phyloP scores from a whole-genome alignment of 371 early-diverging fungal species.

The Apophysomyces elegans region DNA sequence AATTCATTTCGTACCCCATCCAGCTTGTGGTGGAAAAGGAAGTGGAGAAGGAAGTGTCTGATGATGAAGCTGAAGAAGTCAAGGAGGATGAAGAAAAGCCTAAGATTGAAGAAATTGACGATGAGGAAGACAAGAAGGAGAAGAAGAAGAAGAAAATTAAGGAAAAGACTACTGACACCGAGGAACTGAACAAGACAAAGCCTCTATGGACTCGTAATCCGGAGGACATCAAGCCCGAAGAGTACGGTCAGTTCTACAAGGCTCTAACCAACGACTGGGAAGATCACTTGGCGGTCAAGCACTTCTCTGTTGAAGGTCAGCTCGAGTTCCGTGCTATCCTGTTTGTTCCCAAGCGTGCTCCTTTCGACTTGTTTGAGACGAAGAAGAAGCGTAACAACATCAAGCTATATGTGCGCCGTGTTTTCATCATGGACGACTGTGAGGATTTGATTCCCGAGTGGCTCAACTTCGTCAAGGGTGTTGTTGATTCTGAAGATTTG shows the following conservation, averaged over 20 bases:
- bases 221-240: constrained; percentile 70
- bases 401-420: constrained; percentile 85
- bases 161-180: constrained; percentile 54
- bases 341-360: constrained; percentile 78
- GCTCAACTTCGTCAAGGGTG: constrained; percentile 70
- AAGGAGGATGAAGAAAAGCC: constrained; percentile 63
- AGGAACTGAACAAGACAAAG: constrained; percentile 74
- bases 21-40: constrained; percentile 52
- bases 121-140: constrained; percentile 78
- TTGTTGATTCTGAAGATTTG: constrained; percentile 86
- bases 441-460: constrained; percentile 68
- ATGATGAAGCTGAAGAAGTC: constrained; percentile 72
- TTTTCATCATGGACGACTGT: constrained; percentile 90
- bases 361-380: constrained; percentile 66
- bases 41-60: constrained; percentile 86
- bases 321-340: constrained; percentile 81
- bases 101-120: constrained; percentile 60
- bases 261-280: constrained; percentile 78
- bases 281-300: constrained; percentile 71
- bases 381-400: constrained; percentile 77
- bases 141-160: constrained; percentile 73
- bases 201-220: constrained; percentile 90
- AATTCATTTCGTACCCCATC: constrained; percentile 73
- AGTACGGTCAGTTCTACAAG: constrained; percentile 87
- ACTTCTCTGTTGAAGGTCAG: constrained; percentile 84